Base-by-base conservation (phyloP, 768 basidiomycete genomes). In the Dacryopinax primogenitus region DNA sequence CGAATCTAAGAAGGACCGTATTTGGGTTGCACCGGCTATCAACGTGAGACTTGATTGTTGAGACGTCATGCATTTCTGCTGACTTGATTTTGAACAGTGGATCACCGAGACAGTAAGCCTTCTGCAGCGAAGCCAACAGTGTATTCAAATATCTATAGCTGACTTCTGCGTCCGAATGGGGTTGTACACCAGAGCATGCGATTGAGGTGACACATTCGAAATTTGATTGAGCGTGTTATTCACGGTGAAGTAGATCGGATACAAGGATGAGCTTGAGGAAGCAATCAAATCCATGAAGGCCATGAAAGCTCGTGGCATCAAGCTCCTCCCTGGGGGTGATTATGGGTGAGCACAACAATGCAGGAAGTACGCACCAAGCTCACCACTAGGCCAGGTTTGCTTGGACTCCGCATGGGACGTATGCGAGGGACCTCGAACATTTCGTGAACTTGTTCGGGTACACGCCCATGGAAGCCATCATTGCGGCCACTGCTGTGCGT, bases 381-480 rank as follows among this genome's bases (percentile, higher is more conserved):
- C 7, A 12, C 45, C 21, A 51, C 45, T 51, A 18, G 12, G 9
- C 15, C 35, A 30, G 62, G 4, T 62, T 65, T 28, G 51, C 51
- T 21, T 62, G 51, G 64, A 63, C 66, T 2, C 66, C n/a, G 58
- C 36, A 74, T 41, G 75, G 76, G 18, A 75, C 75, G 1, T 77
- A 77, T 65, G 36, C 36, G 36, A 72, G 72, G 45, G 76, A 76
- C 62, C 76, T 72, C 9, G 76, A 76, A 66, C 73, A 73, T 62
- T 76, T 77, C 37, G 76, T 77, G 63, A 74, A 75, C 4, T 70
- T 73, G 3, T 67, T 77, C 30, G 75, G 67, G 3, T 75, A 70
- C 65, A 73, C 74, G 0, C 75, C 76, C 7, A 75, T 77, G 76
- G 76, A 77, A 37, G 73, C 74, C 9, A 77, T 77, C 37, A 21